phyloP scores from a whole-genome alignment of 2,329 filamentous ascomycete species.

The Aureobasidium sp. region DNA sequence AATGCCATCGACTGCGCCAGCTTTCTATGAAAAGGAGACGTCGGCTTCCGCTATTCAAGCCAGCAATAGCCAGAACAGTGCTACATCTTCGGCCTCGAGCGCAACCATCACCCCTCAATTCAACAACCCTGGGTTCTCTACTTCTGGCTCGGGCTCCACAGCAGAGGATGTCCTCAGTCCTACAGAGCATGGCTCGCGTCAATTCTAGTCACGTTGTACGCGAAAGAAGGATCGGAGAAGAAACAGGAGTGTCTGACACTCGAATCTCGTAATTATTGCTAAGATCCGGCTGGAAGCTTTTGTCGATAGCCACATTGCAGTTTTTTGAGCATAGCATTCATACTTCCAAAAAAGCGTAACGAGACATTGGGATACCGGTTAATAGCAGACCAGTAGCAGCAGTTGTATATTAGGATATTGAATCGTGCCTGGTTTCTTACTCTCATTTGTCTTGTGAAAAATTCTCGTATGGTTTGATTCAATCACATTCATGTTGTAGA shows the following conservation, averaged over 20 bases:
- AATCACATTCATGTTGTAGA: background rate
- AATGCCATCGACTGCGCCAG: constrained; percentile 20
- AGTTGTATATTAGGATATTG: background rate
- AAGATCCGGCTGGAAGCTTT: background rate
- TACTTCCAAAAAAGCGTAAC: background rate
- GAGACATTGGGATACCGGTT: background rate
- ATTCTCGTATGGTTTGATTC: background rate
- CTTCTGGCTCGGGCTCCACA: background rate
- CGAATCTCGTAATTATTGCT: background rate
- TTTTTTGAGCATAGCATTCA: background rate
- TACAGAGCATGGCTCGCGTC: constrained; percentile 12
- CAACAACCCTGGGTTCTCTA: background rate
- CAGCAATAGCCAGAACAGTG: background rate
- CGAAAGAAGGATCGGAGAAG: background rate
- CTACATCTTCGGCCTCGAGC: background rate
- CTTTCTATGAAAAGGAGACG: background rate
- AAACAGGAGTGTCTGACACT: background rate
- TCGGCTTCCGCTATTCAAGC: background rate
- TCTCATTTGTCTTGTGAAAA: background rate
- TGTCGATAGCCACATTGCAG: background rate
- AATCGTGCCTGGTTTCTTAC: background rate
- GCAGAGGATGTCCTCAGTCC: constrained; percentile 8
- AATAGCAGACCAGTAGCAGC: background rate
- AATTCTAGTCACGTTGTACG: constrained; percentile 5
- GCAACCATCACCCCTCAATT: background rate